Conservation (phyloP, 83 land plant species). For the Picea abies region DNA sequence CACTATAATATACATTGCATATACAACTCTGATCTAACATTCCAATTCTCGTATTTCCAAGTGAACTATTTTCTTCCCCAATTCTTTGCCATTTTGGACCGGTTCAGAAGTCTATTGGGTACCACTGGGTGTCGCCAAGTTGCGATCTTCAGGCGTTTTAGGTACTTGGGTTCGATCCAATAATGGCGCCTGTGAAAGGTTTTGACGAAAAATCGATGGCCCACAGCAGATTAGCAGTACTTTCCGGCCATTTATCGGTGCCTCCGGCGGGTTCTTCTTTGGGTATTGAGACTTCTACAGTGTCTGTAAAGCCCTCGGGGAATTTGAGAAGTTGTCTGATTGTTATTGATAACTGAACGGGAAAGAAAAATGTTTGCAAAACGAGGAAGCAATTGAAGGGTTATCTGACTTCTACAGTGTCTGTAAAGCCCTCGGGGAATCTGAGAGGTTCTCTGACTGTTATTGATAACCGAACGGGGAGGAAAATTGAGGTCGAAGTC, state of each 20-base stretch:
- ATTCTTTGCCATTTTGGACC: not conserved
- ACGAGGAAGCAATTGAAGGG: no score
- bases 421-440: conserved; percentile 35
- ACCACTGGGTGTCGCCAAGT: no score
- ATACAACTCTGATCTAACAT: no score
- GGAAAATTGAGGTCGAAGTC: conserved; percentile 64
- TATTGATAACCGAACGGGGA: conserved; percentile 85
- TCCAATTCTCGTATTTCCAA: no score
- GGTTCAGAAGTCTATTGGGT: not conserved
- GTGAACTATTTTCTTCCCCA: not conserved
- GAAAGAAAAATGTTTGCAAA: conserved; percentile 73
- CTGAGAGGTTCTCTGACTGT: conserved; percentile 57
- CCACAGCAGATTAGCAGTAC: conserved; percentile 17
- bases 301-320: conserved; percentile 35
- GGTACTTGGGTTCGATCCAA: not conserved
- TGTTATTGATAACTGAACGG: conserved; percentile 83
- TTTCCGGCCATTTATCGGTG: conserved; percentile 21
- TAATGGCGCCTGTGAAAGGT: not conserved
- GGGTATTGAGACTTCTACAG: conserved; percentile 26
- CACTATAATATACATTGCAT: no score
- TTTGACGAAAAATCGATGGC: not conserved
- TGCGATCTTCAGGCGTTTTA: not conserved
- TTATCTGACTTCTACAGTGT: conserved; percentile 23
- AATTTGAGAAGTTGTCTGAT: conserved; percentile 49
- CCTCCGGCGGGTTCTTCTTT: not conserved